Base-by-base conservation (phyloP, 2,329 filamentous ascomycete genomes). In the Gaeumannomyces sp. region DNA sequence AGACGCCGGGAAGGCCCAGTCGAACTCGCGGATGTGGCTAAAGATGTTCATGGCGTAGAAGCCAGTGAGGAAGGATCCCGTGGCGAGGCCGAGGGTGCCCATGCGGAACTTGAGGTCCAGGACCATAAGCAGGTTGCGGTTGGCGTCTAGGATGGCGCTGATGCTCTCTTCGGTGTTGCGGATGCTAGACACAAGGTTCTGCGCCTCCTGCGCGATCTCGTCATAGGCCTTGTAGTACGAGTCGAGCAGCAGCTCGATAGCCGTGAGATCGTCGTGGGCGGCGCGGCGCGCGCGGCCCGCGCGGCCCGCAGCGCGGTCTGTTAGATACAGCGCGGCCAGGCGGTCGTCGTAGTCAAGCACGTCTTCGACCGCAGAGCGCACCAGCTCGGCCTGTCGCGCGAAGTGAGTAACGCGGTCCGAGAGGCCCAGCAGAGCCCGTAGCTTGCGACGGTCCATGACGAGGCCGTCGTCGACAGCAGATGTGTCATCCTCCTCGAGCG, bases 31-130 rank as follows among this genome's bases (percentile, higher is more conserved):
- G 71, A 98, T 92, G 76, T 97, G 98, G 78, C 98, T 98, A 74
- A 97, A 95, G 68, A 99, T 81, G 79, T 99, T 99, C 93, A 98
- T 98, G 71, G 95, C 95, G 82, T 98, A 99, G n/a, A 99, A 87
- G 25, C 93, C 93, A 10, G 95, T 95, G 71, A 97, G 85, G 74
- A 98, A 95, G 61, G 95, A 97, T 64, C 95, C 95, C 73, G 93
- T 92, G 64, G 92, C 94, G 60, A 98, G 87, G n/a, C 93, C 93
- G 5, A 99, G 85, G 1, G 95, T 98, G 65, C 93, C 92, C 66
- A 99, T 93, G 73, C 91, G 95, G 79, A 98, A 97, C 74, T 96
- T 97, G 70, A 99, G 88, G 69, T 98, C 95, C 45, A 98, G 85
- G 27, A 98, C 83, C 95, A 99, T 99, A 69, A 99, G 90, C 13